These are phyloP conservation scores for Xylariaceae sp. DNA, from an alignment of 2,329 filamentous ascomycete genomes.

Conservation along the genomic window DNA sequence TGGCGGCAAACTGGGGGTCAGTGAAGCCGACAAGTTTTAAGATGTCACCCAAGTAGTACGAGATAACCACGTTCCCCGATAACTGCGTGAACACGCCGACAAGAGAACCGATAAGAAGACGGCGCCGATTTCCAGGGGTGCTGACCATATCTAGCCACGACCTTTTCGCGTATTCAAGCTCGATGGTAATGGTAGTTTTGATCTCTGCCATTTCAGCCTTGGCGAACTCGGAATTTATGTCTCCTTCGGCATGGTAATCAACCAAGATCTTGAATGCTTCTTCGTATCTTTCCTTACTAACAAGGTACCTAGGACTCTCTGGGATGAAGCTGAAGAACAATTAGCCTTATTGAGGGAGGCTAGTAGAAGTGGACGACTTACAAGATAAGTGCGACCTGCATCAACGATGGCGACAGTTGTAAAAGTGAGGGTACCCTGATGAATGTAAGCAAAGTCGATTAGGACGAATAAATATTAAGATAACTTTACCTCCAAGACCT, in stretches of 20 bases:
- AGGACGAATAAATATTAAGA: background rate
- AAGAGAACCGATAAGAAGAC: slow-evolving; percentile 54
- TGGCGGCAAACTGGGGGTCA: slow-evolving; percentile 46
- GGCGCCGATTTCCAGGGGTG: slow-evolving; percentile 56
- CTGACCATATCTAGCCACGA: slow-evolving; percentile 60
- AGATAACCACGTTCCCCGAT: slow-evolving; percentile 57
- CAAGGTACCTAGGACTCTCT: slow-evolving; percentile 40
- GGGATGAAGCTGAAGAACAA: slow-evolving; percentile 35
- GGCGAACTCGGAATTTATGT: slow-evolving; percentile 52
- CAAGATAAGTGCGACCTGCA: slow-evolving; percentile 50
- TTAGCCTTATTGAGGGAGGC: slow-evolving; percentile 3
- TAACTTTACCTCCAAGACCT: slow-evolving; percentile 43
- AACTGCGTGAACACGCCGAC: slow-evolving; percentile 62
- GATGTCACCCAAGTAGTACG: slow-evolving; percentile 53
- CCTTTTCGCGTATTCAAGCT: slow-evolving; percentile 54
- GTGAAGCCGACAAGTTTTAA: slow-evolving; percentile 53
- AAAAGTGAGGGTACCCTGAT: slow-evolving; percentile 50
- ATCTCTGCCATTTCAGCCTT: slow-evolving; percentile 60
- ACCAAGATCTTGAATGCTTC: slow-evolving; percentile 41
- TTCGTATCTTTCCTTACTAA: slow-evolving; percentile 41
- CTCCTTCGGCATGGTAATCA: slow-evolving; percentile 53
- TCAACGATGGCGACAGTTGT: slow-evolving; percentile 48
- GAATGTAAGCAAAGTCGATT: slow-evolving; percentile 34
- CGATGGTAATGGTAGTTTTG: slow-evolving; percentile 51
- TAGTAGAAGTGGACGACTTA: slow-evolving; percentile 24